Conservation (phyloP, 345 rosid species). For the Gynandropsis gynandra region DNA sequence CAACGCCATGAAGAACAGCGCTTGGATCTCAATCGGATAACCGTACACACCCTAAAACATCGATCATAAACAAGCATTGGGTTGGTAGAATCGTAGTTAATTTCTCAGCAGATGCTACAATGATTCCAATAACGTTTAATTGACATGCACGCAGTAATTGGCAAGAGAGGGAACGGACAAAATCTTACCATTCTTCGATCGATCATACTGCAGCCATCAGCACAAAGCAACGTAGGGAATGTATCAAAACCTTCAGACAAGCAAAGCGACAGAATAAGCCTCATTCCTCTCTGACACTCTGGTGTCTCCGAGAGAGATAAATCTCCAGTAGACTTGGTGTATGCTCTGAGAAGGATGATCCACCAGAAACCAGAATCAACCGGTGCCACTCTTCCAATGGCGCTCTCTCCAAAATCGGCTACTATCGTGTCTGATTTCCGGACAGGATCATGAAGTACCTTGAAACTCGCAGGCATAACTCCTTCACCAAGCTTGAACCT, state of each 20-base stretch:
- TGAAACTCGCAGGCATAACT: conserved; percentile 90
- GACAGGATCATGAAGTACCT: conserved; percentile 72
- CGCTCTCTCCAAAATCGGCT: conserved; percentile 92
- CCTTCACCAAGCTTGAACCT: conserved; percentile 82
- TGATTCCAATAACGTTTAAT: no score
- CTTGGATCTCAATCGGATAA: conserved; percentile 87
- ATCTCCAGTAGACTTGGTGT: conserved; percentile 83
- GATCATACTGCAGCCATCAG: conserved; percentile 87
- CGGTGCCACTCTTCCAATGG: conserved; percentile 88
- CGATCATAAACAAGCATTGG: background rate
- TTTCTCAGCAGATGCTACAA: no score
- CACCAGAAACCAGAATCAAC: conserved; percentile 96
- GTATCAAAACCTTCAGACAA: conserved; percentile 85
- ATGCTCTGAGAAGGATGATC: conserved; percentile 86
- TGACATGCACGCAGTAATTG: no score
- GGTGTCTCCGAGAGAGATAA: conserved; percentile 59
- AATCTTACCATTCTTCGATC: conserved; percentile 78
- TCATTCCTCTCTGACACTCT: conserved; percentile 82
- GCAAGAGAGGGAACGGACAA: background rate
- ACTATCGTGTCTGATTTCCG: conserved; percentile 54
- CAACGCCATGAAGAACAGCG: conserved; percentile 78
- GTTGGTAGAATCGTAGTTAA: background rate
- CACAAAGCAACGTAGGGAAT: conserved; percentile 82
- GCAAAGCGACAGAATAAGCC: conserved; percentile 61
- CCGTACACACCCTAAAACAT: conserved; percentile 63